Percentiles rank a stretch among this genome's conserved stretches.
Conservation (phyloP, 2,329 filamentous ascomycete genomes). For the Venturiaceae sp. region DNA sequence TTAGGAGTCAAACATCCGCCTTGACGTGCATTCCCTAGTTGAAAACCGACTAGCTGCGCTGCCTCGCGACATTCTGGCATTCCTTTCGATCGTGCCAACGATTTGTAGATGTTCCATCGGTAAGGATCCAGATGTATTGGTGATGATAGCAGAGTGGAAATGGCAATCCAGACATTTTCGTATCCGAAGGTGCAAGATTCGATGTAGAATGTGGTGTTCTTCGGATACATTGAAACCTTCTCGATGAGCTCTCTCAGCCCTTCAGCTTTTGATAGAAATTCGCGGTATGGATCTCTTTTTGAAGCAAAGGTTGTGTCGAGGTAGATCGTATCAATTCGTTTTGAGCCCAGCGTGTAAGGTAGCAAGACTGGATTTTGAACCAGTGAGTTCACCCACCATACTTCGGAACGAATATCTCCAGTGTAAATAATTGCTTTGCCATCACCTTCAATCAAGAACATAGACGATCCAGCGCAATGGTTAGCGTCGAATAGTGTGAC, state of each 20-base stretch:
- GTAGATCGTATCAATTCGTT: constrained; percentile 66
- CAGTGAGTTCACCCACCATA: constrained; percentile 74
- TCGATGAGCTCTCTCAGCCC: constrained; percentile 64
- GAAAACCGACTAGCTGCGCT: constrained; percentile 61
- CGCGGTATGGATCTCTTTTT: constrained; percentile 35
- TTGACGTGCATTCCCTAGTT: constrained; percentile 61
- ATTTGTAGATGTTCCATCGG: constrained; percentile 61
- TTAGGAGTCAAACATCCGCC: constrained; percentile 63
- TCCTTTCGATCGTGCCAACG: constrained; percentile 35
- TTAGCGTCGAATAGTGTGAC: constrained; percentile 88
- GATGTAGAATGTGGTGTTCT: constrained; percentile 71
- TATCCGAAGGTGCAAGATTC: constrained; percentile 90
- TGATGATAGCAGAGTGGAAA: constrained; percentile 60
- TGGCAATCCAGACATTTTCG: constrained; percentile 80
- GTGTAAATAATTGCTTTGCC: constrained; percentile 74
- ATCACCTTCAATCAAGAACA: constrained; percentile 86
- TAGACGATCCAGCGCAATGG: constrained; percentile 80
- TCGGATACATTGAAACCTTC: constrained; percentile 58
- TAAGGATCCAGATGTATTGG: constrained; percentile 78
- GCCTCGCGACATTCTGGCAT: constrained; percentile 47
- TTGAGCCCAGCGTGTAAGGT: constrained; percentile 50
- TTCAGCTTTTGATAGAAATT: constrained; percentile 58
- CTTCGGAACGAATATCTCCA: constrained; percentile 76
- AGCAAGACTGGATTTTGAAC: constrained; percentile 62
- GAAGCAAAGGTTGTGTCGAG: constrained; percentile 75